phyloP scores from a whole-genome alignment of 2,329 filamentous ascomycete species.

The Neurospora sp. region DNA sequence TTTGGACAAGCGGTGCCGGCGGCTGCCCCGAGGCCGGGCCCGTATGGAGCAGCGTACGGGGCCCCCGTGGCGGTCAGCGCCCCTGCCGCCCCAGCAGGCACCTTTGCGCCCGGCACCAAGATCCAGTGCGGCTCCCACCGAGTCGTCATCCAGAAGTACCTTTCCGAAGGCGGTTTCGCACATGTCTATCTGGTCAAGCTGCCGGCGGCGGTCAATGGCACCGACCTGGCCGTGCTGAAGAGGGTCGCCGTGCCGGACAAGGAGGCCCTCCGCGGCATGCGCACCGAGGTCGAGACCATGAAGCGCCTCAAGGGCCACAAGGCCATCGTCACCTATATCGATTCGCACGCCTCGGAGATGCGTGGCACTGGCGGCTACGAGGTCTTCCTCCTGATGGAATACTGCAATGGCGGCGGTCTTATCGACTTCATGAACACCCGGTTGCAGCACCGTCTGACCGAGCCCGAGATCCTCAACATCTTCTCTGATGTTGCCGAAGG shows the following conservation, averaged over 20 bases:
- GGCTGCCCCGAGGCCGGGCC: conserved; percentile 30
- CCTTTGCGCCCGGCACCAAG: conserved; percentile 88
- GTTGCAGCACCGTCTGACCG: conserved; percentile 88
- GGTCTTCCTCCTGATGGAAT: conserved; percentile 98
- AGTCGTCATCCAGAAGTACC: conserved; percentile 91
- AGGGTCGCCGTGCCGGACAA: conserved; percentile 95
- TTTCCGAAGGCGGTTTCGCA: conserved; percentile 95
- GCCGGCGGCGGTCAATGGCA: conserved; percentile 64
- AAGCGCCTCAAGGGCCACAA: conserved; percentile 96
- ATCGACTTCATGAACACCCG: conserved; percentile 99
- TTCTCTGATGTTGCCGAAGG: conserved; percentile 94
- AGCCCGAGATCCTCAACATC: conserved; percentile 95
- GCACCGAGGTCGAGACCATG: conserved; percentile 98
- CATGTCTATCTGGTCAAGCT: conserved; percentile 96
- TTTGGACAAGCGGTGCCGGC: conserved; percentile 28
- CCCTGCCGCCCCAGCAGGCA: conserved; percentile 58
- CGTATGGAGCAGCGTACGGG: conserved; percentile 33
- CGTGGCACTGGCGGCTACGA: conserved; percentile 91
- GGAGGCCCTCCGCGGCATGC: conserved; percentile 88
- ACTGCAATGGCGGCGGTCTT: conserved; percentile 84
- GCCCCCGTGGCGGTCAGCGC: conserved; percentile 31
- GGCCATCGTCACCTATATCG: conserved; percentile 95
- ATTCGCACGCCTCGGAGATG: conserved; percentile 93
- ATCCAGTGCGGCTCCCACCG: conserved; percentile 91
- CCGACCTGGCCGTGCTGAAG: conserved; percentile 80